Evolutionary conservation across 768 basidiomycete genomes (phyloP).

Genomic region (Dacryopinax spathularia): DNA sequence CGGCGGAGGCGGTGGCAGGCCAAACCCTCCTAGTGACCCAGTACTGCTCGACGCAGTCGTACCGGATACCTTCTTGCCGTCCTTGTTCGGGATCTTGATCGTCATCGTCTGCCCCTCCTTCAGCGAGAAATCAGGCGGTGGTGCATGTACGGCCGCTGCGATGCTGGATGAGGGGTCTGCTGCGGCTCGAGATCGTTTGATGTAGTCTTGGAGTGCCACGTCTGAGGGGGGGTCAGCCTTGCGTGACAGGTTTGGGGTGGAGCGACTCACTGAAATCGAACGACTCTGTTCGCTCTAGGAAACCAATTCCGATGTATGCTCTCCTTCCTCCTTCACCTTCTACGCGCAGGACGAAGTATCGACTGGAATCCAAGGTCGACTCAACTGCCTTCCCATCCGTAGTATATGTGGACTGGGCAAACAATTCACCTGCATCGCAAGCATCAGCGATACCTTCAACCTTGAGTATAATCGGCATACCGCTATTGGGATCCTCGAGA

Average conservation of each 20-base stretch:
- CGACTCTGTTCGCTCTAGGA: slow-evolving; percentile 72
- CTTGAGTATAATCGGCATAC: slow-evolving; percentile 32
- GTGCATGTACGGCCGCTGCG: slow-evolving; percentile 26
- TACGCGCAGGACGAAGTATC: slow-evolving; percentile 86
- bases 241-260: background rate
- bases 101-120: slow-evolving; percentile 93
- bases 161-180: slow-evolving; percentile 39
- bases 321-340: slow-evolving; percentile 68
- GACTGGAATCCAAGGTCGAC: slow-evolving; percentile 85
- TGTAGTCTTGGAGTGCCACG: slow-evolving; percentile 74
- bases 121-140: slow-evolving; percentile 77
- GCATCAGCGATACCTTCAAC: slow-evolving; percentile 9
- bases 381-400: slow-evolving; percentile 71
- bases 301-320: slow-evolving; percentile 91
- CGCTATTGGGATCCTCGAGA: slow-evolving; percentile 68
- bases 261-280: slow-evolving; percentile 6
- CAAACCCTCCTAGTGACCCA: background rate
- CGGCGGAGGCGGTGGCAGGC: background rate
- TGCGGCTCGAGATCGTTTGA: slow-evolving; percentile 55
- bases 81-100: slow-evolving; percentile 66
- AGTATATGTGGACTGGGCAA: slow-evolving; percentile 77
- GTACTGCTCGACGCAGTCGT: background rate
- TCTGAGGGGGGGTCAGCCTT: slow-evolving; percentile 33
- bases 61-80: background rate
- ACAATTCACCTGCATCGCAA: slow-evolving; percentile 38